Percentiles rank a stretch among this genome's conserved stretches.
Evolutionary conservation across 306 rosid species (phyloP).

Genomic region (Quercus robur): DNA sequence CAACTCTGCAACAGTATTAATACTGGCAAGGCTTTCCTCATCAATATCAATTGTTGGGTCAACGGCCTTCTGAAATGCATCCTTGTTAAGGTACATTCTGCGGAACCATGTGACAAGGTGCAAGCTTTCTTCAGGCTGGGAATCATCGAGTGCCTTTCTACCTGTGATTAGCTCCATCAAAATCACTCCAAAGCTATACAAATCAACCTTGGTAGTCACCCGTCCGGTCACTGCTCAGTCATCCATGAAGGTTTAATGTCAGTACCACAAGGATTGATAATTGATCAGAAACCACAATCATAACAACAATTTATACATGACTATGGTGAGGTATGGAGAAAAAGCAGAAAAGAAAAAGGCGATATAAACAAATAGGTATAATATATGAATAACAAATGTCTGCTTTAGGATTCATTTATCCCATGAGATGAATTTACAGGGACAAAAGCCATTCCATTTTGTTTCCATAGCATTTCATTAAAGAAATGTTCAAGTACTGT

Average conservation of each 20-base stretch:
- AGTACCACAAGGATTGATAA: constrained; percentile 4
- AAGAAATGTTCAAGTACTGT: background rate
- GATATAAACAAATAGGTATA: background rate
- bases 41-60: constrained; percentile 56
- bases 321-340: background rate
- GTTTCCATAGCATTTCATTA: background rate
- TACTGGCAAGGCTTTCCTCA: constrained; percentile 50
- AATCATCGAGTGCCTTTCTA: constrained; percentile 70
- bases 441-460: background rate
- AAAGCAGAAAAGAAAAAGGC: background rate
- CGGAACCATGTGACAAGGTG: constrained; percentile 89
- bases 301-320: background rate
- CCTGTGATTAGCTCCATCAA: constrained; percentile 87
- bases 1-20: constrained; percentile 58
- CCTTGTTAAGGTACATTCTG: constrained; percentile 42
- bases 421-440: background rate
- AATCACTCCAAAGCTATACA: constrained; percentile 92
- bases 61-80: constrained; percentile 36
- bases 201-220: constrained; percentile 77
- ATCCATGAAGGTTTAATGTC: constrained; percentile 1
- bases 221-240: constrained; percentile 70
- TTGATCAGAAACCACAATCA: background rate
- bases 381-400: background rate
- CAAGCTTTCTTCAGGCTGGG: constrained; percentile 67
- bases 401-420: background rate